Evolutionary conservation across 306 rosid species (phyloP), one percentile per base, ranked within the genome.

Genomic region (Prunus mume): DNA sequence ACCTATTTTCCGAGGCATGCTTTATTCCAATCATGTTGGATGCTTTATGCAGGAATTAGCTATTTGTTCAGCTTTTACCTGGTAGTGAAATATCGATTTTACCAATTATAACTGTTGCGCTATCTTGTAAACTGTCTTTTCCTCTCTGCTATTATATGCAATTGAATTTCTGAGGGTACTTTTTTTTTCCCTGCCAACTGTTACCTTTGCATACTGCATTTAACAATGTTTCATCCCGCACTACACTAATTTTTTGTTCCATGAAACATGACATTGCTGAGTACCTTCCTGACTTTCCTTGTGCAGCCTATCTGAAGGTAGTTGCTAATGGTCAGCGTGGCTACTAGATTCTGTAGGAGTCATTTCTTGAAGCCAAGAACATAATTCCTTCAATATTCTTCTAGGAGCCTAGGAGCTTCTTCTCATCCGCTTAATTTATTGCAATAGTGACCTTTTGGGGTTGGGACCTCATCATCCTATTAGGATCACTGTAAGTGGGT

Each of bases 261-360:
- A 68, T 61, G 73, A 65, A n/a, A 77, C 34, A 49, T 73, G 78
- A 72, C 79, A 56, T 76, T 73, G 47, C 65, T 75, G 79, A 63
- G 34, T 77, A 32, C 73, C 41, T 71, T 86, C 71, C 13, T 49
- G 68, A 24, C 75, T 74, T 61, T 76, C 60, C 62, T 67, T 66
- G 55, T 84, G 84, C 90, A 84, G 84, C 90, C 54, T 54, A 52
- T 22, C 60, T 30, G 49, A 25, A 61, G 65, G 69, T 18, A 32
- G 77, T 58, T n/a, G 64, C 38, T 71, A 57, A 65, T 72, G 49
- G 68, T 79, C 72, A 19, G 25, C 24, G 6, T 70, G 46, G 52
- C 82, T 27, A 15, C 69, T 58, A 46, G 72, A 73, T 76, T 72
- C 45, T 15, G 43, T n/a, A 9, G 70, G 47, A 66, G 28, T 81